Evolutionary conservation across 257 asterid species (phyloP).

Genomic region (Mentha longifolia): DNA sequence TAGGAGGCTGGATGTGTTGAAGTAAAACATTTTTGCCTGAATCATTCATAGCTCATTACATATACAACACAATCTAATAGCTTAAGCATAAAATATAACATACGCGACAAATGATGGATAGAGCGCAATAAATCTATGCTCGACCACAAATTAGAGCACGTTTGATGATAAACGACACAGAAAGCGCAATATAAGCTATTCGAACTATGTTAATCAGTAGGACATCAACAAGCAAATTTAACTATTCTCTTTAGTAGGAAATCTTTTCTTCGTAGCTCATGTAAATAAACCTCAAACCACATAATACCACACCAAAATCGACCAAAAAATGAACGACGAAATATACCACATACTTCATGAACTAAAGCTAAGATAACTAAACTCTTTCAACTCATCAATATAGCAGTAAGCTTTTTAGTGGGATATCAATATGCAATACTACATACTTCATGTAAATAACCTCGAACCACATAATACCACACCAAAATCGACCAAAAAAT

Average conservation of each 20-base stretch:
- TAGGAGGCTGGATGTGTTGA: conserved; percentile 84
- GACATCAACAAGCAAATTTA: too few species aligned
- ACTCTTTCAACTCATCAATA: conserved; percentile 90
- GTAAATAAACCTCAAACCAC: not conserved
- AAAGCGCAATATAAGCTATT: not conserved
- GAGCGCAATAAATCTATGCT: not conserved
- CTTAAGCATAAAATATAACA: too few species aligned
- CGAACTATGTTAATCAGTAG: not conserved
- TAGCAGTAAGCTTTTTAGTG: not conserved
- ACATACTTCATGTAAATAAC: too few species aligned
- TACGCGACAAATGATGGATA: not conserved
- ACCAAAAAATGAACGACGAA: not conserved
- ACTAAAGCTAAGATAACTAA: conserved; percentile 29
- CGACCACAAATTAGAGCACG: conserved; percentile 10
- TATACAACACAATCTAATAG: conserved; percentile 19
- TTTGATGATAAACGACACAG: not conserved
- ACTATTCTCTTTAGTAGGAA: not conserved
- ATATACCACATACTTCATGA: not conserved
- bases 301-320: not conserved
- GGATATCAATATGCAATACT: too few species aligned
- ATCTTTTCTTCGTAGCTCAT: not conserved
- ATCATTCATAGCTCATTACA: conserved; percentile 32
- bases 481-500: too few species aligned
- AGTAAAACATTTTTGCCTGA: conserved; percentile 93
- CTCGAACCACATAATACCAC: too few species aligned